Percentiles rank a stretch among this genome's conserved stretches.
Evolutionary conservation across 805 yeast genomes (phyloP).

Genomic region (Spathaspora girioi): DNA sequence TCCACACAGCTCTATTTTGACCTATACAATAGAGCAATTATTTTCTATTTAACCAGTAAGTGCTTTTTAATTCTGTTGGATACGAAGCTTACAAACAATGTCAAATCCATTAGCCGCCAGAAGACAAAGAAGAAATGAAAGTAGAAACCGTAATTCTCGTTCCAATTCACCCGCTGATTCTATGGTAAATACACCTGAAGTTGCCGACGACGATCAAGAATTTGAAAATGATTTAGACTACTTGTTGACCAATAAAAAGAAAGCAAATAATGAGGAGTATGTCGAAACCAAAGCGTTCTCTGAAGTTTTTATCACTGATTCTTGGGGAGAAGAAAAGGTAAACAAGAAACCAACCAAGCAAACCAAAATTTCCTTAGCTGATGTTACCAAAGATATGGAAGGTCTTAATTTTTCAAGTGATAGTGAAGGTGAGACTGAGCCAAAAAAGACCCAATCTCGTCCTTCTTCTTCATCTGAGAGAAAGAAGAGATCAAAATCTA

Average conservation of each 20-base stretch:
- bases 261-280: not conserved
- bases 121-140: not conserved
- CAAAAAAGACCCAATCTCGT: not conserved
- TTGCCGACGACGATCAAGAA: constrained; percentile 3
- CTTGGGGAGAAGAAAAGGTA: not conserved
- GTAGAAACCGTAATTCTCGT: not conserved
- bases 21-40: not conserved
- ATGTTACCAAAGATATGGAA: constrained; percentile 24
- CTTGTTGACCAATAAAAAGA: constrained; percentile 15
- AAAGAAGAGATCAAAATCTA: constrained; percentile 1
- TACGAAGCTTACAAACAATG: not conserved
- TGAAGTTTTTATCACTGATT: not conserved
- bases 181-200: constrained; percentile 1
- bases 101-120: not conserved
- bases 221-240: constrained; percentile 31
- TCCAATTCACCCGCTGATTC: not conserved
- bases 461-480: not conserved
- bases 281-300: not conserved
- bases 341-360: constrained; percentile 2
- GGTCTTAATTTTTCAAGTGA: constrained; percentile 25
- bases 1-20: not conserved
- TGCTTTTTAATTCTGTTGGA: not conserved
- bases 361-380: constrained; percentile 15
- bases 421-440: constrained; percentile 14
- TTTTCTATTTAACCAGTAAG: not conserved